Conservation (phyloP, 495 filamentous ascomycete genomes). For the Podospora didyma region DNA sequence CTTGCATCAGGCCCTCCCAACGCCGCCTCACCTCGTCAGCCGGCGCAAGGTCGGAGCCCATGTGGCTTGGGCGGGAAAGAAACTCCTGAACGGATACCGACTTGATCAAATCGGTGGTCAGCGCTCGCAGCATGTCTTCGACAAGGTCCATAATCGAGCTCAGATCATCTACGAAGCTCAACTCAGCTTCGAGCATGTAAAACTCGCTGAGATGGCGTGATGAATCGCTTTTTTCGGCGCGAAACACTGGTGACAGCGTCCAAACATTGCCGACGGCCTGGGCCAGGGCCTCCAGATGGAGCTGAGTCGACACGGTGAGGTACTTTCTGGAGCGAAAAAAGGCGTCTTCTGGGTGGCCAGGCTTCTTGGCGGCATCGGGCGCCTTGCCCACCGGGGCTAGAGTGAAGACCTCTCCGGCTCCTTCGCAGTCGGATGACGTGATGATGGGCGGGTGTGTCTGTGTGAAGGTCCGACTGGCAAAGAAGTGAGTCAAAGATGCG, state of each 20-base stretch:
- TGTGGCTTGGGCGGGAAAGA: conserved; percentile 24
- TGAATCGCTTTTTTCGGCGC: conserved; percentile 92
- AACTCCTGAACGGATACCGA: conserved; percentile 61
- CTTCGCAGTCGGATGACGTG: conserved; percentile 96
- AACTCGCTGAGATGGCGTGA: conserved; percentile 94
- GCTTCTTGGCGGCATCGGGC: conserved; percentile 8
- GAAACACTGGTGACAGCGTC: conserved; percentile 90
- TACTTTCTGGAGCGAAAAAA: conserved; percentile 94
- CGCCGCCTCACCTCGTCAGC: conserved; percentile 54
- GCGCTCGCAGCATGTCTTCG: conserved; percentile 68
- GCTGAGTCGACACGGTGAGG: conserved; percentile 89
- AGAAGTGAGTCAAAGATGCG: conserved; percentile 67
- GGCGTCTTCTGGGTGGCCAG: conserved; percentile 20
- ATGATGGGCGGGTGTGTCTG: conserved; percentile 92
- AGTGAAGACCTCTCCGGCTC: conserved; percentile 92
- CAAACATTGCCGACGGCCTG: conserved; percentile 87
- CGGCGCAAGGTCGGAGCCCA: conserved; percentile 29
- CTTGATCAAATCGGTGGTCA: conserved; percentile 51
- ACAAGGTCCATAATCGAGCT: conserved; percentile 67
- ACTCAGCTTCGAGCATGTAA: conserved; percentile 95
- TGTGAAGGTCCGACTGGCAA: conserved; percentile 63
- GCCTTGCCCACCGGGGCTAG: conserved; percentile 44
- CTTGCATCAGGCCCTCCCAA: conserved; percentile 61
- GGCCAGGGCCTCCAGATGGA: conserved; percentile 90
- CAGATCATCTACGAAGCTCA: conserved; percentile 70